Percentiles rank a stretch among this genome's conserved stretches.
Evolutionary conservation across 495 filamentous ascomycete genomes (phyloP).

Genomic region (Trichoderma gamsii): DNA sequence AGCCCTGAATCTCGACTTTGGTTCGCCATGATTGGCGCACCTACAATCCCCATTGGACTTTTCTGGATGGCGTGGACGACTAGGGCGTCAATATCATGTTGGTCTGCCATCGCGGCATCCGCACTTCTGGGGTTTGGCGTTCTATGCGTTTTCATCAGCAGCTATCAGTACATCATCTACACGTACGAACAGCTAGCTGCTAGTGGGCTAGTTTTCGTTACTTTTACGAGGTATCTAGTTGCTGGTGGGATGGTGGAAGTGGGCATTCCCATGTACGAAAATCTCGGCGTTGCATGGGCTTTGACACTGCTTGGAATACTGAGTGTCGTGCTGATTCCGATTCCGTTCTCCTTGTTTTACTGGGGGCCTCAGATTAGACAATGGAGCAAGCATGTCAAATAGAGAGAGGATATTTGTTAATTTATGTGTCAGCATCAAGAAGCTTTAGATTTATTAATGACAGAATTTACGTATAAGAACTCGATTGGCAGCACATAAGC

Average conservation of each 20-base stretch:
- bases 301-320: conserved; percentile 49
- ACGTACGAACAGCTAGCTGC: conserved; percentile 61
- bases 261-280: conserved; percentile 33
- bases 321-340: conserved; percentile 43
- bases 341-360: conserved; percentile 49
- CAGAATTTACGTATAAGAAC: background rate
- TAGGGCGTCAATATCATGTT: conserved; percentile 43
- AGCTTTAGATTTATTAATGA: background rate
- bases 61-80: conserved; percentile 55
- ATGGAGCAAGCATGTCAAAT: conserved; percentile 34
- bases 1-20: conserved; percentile 48
- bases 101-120: conserved; percentile 45
- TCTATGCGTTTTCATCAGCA: conserved; percentile 58
- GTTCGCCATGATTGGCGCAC: conserved; percentile 49
- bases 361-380: conserved; percentile 44
- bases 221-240: conserved; percentile 19
- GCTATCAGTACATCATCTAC: conserved; percentile 61
- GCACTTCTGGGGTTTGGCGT: conserved; percentile 49
- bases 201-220: conserved; percentile 51
- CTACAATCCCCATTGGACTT: conserved; percentile 45
- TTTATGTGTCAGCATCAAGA: background rate
- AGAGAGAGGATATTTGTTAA: background rate
- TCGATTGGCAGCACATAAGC: no score
- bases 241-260: conserved; percentile 32
- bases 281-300: conserved; percentile 51